Conservation (phyloP, 371 early-diverging fungal species). For the Lichtheimia corymbifera region DNA sequence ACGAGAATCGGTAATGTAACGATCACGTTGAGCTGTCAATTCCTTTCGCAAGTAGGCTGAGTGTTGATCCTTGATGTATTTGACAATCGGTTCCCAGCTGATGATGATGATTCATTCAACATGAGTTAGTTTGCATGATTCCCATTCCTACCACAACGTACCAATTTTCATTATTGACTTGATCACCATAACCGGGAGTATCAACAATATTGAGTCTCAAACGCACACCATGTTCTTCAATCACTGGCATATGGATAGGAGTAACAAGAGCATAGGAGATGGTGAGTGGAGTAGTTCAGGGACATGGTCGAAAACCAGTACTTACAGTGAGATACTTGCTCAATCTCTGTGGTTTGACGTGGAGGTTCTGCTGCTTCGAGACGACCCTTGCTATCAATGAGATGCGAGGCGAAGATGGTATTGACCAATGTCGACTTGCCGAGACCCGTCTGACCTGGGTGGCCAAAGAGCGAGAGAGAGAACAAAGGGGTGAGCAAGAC, state of each 20-base stretch:
- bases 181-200: conserved; percentile 74
- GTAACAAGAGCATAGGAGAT: conserved; percentile 1
- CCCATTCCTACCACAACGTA: conserved; percentile 10
- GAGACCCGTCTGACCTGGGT: conserved; percentile 89
- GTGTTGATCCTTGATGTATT: conserved; percentile 90
- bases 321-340: conserved; percentile 74
- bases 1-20: conserved; percentile 78
- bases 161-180: conserved; percentile 88
- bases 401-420: conserved; percentile 84
- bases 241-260: conserved; percentile 38
- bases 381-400: conserved; percentile 81
- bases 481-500: too few species aligned
- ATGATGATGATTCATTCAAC: conserved; percentile 11
- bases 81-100: conserved; percentile 83
- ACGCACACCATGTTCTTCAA: conserved; percentile 81
- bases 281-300: not conserved
- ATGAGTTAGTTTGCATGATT: not conserved
- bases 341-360: conserved; percentile 81
- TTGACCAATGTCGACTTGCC: conserved; percentile 98
- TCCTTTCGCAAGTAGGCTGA: conserved; percentile 84
- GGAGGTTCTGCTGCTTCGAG: conserved; percentile 67
- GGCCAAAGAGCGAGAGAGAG: too few species aligned
- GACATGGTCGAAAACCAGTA: not conserved
- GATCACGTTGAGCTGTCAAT: conserved; percentile 78
- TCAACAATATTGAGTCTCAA: conserved; percentile 78